A percentile compares a stretch with the other conserved stretches of the same genome.
Conservation (phyloP, 176 grass and related monocot genomes). For the Ensete glaucum region DNA sequence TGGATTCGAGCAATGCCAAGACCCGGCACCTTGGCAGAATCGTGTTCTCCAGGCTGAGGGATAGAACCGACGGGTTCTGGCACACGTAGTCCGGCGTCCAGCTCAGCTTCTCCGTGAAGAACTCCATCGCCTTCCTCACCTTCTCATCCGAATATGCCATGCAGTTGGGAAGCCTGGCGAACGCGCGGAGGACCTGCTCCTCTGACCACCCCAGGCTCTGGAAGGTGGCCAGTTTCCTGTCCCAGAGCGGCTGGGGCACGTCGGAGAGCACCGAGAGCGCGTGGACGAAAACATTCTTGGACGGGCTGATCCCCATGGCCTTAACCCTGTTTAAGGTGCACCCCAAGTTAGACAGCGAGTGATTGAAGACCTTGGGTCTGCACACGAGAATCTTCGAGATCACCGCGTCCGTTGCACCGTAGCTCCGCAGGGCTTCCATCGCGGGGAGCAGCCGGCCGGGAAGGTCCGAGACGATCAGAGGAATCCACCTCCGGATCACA, state of each 20-base stretch:
- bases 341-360: conserved; percentile 12
- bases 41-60: conserved; percentile 45
- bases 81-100: conserved; percentile 28
- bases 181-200: conserved; percentile 32
- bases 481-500: conserved; percentile 7
- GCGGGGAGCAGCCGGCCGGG: conserved; percentile 24
- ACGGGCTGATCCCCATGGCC: conserved; percentile 24
- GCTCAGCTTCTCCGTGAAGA: conserved; percentile 36
- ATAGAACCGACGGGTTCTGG: conserved; percentile 16
- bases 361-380: conserved; percentile 17
- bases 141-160: conserved; percentile 45
- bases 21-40: conserved; percentile 36
- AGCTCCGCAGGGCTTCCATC: conserved; percentile 26
- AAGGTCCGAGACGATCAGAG: conserved; percentile 27
- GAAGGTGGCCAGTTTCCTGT: conserved; percentile 32
- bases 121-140: conserved; percentile 31
- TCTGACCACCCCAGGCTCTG: conserved; percentile 51
- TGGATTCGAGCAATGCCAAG: conserved; percentile 29
- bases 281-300: conserved; percentile 26
- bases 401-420: conserved; percentile 21
- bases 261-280: conserved; percentile 26
- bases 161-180: conserved; percentile 35
- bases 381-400: conserved; percentile 23
- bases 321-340: conserved; percentile 22
- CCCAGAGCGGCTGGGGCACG: conserved; percentile 13